Evolutionary conservation across 2,329 filamentous ascomycete genomes (phyloP).

Genomic region (Cryphonectria radicalis): DNA sequence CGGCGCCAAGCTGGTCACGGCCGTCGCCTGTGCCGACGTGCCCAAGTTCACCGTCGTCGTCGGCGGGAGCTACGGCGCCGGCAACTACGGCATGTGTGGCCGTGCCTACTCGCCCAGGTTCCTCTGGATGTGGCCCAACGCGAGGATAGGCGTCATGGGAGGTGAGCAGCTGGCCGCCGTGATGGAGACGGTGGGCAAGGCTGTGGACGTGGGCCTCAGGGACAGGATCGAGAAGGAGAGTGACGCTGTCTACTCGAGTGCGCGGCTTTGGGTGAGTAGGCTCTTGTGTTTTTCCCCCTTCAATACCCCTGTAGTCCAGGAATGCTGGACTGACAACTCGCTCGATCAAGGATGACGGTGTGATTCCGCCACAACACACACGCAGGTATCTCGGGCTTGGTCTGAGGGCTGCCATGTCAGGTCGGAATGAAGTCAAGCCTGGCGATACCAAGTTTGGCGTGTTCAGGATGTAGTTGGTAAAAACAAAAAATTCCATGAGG

Average conservation of each 20-base stretch:
- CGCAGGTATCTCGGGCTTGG: slow-evolving; percentile 73
- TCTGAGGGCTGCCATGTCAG: slow-evolving; percentile 72
- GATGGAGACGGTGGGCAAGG: slow-evolving; percentile 92
- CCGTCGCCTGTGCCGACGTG: slow-evolving; percentile 90
- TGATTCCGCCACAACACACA: slow-evolving; percentile 79
- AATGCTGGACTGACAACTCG: slow-evolving; percentile 18
- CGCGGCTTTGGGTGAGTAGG: slow-evolving; percentile 77
- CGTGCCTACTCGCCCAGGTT: slow-evolving; percentile 90
- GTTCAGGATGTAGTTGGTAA: slow-evolving; percentile 71
- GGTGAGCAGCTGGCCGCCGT: slow-evolving; percentile 88
- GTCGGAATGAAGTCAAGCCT: slow-evolving; percentile 63
- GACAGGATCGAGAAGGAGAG: slow-evolving; percentile 88
- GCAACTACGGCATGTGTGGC: slow-evolving; percentile 99
- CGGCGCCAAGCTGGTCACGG: slow-evolving; percentile 94
- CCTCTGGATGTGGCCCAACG: slow-evolving; percentile 97
- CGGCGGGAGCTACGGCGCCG: slow-evolving; percentile 90
- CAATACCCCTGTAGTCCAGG: background rate
- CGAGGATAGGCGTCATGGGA: slow-evolving; percentile 96
- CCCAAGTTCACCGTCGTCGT: slow-evolving; percentile 97
- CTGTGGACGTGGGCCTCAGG: slow-evolving; percentile 78
- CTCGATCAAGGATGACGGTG: slow-evolving; percentile 67
- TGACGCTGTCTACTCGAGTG: slow-evolving; percentile 85
- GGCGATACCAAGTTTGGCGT: slow-evolving; percentile 76
- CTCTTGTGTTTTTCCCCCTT: background rate
- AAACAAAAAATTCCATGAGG: background rate